Conservation (phyloP, 192 early-diverging fungal genomes). For the Backusella liffmaniae region DNA sequence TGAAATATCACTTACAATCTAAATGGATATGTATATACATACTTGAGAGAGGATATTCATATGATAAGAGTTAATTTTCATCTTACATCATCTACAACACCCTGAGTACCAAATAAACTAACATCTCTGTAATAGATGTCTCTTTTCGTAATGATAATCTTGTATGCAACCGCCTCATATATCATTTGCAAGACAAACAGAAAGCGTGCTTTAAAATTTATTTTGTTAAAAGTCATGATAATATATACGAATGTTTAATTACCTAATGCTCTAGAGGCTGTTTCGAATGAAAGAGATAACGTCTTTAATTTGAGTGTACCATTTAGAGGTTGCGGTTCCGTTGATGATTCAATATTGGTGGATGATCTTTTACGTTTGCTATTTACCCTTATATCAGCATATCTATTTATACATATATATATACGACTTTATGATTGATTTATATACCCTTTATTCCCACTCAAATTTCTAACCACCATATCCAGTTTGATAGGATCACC, state of each 20-base stretch:
- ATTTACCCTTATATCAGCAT: no score
- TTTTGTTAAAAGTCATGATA: not conserved
- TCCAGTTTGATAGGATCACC: not conserved
- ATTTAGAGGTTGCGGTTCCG: not conserved
- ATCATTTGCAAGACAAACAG: conserved; percentile 27
- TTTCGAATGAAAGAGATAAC: not conserved
- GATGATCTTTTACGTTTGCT: not conserved
- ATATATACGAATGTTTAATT: not conserved
- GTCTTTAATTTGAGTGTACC: not conserved
- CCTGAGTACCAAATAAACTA: conserved; percentile 20
- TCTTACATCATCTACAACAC: conserved; percentile 19
- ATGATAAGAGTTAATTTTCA: not conserved
- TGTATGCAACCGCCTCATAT: conserved; percentile 26
- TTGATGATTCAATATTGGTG: not conserved
- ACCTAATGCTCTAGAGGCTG: not conserved
- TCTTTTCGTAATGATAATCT: conserved; percentile 31
- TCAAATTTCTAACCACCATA: not conserved
- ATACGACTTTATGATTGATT: not conserved
- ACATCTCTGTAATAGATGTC: conserved; percentile 37
- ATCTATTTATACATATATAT: not conserved
- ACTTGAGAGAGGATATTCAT: not conserved
- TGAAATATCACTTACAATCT: conserved; percentile 31
- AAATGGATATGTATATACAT: not conserved
- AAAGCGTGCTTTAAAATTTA: conserved; percentile 20
- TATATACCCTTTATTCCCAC: not conserved